Evolutionary conservation across 257 asterid genomes (phyloP), one percentile per base, ranked within the genome.

Genomic region (Gentiana straminea): DNA sequence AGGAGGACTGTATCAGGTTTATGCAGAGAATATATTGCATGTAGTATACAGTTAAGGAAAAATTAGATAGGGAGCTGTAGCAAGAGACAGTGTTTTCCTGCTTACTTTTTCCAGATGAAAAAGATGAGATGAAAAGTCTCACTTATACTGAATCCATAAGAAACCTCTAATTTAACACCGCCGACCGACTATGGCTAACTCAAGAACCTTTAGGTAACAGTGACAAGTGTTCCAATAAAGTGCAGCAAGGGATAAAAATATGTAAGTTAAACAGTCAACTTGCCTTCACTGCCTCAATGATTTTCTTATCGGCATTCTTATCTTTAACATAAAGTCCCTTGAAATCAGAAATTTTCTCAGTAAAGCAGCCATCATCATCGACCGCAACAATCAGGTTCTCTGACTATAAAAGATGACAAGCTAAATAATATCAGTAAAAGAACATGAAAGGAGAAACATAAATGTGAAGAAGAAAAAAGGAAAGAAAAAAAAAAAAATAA

Each of bases 361-460:
- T 92, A 73, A 92, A 92, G 68, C 89, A 77, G 34, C 99, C 99
- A 76, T 92, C 95, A 46, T 92, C 99, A 69, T 92, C 97, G 46
- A 92, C 99, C 1, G 99, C 97, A 8, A 92, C 99, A 50, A 88
- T 70, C 60, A 92, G 72, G 59, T 68, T 76, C 76, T 92, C 97
- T 57, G 95, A 95, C 83, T 76, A 62, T 51, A 54, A 10, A 72
- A 54, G 13, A 49, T 35, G 12, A 38, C 34, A 11, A 45, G 8
- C 35, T 36, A 53, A 37, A 62, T 50, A 41, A 5, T 10, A 41
- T 0, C 7, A 13, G 3, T 10, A 35, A 54, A 10, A 45, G 37
- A 46, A 6, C 24, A 11, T 7, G 8, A 35, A 54, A 59, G 36
- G 7, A 35, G 41, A 34, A 7, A 33, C 10, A 49, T 49, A 15